Evolutionary conservation across 371 early-diverging fungal species (phyloP).

Genomic region (Saksenaea vasiformis): DNA sequence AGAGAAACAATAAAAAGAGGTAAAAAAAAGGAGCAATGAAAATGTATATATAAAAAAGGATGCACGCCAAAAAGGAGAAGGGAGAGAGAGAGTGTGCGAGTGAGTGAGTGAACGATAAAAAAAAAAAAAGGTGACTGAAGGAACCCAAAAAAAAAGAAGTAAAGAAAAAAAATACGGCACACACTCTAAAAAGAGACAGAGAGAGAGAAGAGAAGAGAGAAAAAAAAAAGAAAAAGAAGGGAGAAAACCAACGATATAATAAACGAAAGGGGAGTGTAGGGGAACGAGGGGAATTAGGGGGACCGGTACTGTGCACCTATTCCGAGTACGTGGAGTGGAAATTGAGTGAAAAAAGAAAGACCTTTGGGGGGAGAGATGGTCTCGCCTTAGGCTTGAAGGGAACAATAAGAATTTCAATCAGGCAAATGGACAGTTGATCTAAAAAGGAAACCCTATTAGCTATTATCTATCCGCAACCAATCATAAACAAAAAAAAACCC

Average conservation of each 20-base stretch:
- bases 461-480: not conserved
- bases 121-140: not conserved
- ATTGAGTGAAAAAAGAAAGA: not conserved
- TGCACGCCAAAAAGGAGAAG: constrained; percentile 13
- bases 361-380: not conserved
- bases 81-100: not conserved
- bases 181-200: constrained; percentile 10
- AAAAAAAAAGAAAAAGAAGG: constrained; percentile 8
- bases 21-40: not conserved
- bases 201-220: not conserved
- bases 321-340: constrained; percentile 1
- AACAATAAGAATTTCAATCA: constrained; percentile 5
- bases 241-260: constrained; percentile 5
- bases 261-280: constrained; percentile 8
- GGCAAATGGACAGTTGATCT: not conserved
- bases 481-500: not conserved
- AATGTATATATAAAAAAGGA: constrained; percentile 14
- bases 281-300: constrained; percentile 12
- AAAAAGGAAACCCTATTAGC: no score
- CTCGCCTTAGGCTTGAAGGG: not conserved
- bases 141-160: not conserved
- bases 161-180: constrained; percentile 8
- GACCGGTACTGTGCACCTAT: constrained; percentile 1
- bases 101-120: constrained; percentile 1
- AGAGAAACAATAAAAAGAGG: constrained; percentile 10